These are phyloP conservation scores for Corrigiola litoralis DNA, from an alignment of 179 eudicot genomes.

Conservation along the genomic window DNA sequence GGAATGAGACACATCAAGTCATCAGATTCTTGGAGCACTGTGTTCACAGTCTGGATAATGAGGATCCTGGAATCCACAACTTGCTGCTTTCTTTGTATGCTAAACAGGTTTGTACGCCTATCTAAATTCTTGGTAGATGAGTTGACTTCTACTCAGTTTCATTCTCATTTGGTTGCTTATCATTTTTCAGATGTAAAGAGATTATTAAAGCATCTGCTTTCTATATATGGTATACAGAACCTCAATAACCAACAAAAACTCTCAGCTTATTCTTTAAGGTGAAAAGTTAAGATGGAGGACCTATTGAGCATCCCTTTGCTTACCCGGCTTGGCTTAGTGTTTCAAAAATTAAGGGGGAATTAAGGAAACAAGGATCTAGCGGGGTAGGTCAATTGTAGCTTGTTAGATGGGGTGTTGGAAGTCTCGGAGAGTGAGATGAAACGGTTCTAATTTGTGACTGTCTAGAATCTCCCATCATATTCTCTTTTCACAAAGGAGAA, in stretches of 20 bases:
- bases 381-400: no score
- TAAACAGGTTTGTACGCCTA: constrained; percentile 57
- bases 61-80: constrained; percentile 97
- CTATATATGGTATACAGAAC: no score
- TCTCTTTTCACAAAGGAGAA: not conserved
- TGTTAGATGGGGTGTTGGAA: not conserved
- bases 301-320: no score
- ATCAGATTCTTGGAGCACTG: constrained; percentile 90
- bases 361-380: no score
- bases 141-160: not conserved
- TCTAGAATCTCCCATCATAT: not conserved
- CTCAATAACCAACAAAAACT: no score
- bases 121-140: not conserved
- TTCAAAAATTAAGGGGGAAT: no score
- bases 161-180: not conserved
- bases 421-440: not conserved
- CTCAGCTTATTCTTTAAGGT: no score
- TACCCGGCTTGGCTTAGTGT: no score
- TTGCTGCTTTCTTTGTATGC: constrained; percentile 88
- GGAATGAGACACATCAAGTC: constrained; percentile 99
- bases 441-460: not conserved
- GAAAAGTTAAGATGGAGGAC: no score
- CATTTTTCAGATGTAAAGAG: not conserved
- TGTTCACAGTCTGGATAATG: constrained; percentile 84
- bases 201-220: no score